Evolutionary conservation across 805 yeast genomes (phyloP).

Genomic region (Barnettozyma wickerhamii): DNA sequence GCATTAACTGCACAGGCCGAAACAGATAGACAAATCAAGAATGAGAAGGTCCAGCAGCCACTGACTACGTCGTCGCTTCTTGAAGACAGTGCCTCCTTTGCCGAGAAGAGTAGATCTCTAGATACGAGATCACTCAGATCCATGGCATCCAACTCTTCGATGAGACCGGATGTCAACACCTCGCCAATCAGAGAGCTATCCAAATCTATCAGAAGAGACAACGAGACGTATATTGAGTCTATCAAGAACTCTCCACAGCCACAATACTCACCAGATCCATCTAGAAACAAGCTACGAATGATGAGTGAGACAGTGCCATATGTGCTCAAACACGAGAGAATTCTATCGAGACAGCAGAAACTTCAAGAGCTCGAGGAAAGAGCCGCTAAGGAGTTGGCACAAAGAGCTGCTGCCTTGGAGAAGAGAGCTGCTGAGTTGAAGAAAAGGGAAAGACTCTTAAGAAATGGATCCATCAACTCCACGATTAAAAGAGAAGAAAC

Average conservation of each 20-base stretch:
- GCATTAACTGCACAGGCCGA: conserved; percentile 31
- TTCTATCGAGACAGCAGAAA: conserved; percentile 70
- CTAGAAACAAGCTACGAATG: conserved; percentile 64
- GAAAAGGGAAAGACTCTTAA: conserved; percentile 54
- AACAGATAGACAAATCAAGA: background rate
- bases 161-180: conserved; percentile 21
- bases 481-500: conserved; percentile 48
- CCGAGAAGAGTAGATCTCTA: background rate
- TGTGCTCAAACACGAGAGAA: conserved; percentile 70
- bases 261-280: conserved; percentile 31
- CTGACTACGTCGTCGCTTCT: conserved; percentile 6
- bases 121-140: conserved; percentile 4
- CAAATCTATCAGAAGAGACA: conserved; percentile 32
- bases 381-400: conserved; percentile 68
- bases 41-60: conserved; percentile 6
- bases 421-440: conserved; percentile 63
- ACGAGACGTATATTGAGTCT: conserved; percentile 33
- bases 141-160: conserved; percentile 6
- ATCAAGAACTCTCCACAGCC: conserved; percentile 33
- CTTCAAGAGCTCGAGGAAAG: conserved; percentile 76
- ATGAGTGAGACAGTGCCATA: conserved; percentile 86
- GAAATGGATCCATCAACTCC: conserved; percentile 24
- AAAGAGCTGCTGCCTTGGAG: conserved; percentile 72
- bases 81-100: conserved; percentile 3
- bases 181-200: conserved; percentile 37